Conservation (phyloP, 1,284 basidiomycete genomes). For the Ganoderma lingzhi region DNA sequence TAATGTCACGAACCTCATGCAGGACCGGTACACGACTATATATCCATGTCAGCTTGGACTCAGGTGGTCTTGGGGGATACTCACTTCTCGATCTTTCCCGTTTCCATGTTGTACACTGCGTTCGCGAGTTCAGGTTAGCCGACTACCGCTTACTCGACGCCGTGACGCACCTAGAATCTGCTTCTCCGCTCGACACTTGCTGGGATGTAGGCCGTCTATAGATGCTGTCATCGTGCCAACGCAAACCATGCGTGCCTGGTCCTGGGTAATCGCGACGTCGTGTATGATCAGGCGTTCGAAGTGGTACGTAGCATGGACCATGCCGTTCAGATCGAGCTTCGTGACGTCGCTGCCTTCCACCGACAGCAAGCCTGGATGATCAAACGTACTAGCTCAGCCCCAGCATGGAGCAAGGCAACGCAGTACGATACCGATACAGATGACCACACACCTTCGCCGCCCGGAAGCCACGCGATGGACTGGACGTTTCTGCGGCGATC, state of each 20-base stretch:
- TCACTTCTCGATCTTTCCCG: constrained; percentile 71
- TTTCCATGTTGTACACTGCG: constrained; percentile 76
- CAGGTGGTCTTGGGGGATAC: constrained; percentile 29
- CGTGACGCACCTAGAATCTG: constrained; percentile 70
- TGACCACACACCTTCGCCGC: constrained; percentile 59
- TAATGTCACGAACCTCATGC: constrained; percentile 80
- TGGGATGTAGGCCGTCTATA: constrained; percentile 71
- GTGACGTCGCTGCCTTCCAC: constrained; percentile 61
- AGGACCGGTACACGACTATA: constrained; percentile 82
- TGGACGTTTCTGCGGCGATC: constrained; percentile 68
- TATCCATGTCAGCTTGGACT: constrained; percentile 6
- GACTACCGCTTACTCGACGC: constrained; percentile 10
- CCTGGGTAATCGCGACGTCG: constrained; percentile 78
- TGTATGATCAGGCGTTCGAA: constrained; percentile 74
- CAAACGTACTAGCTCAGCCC: neutral
- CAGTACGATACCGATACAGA: neutral
- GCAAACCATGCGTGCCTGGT: constrained; percentile 69
- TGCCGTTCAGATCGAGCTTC: constrained; percentile 62
- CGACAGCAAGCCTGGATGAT: constrained; percentile 58
- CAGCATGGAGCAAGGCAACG: too few species aligned
- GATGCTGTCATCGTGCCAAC: constrained; percentile 75
- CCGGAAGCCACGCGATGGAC: constrained; percentile 77
- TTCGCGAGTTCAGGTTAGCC: constrained; percentile 4
- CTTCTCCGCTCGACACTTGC: constrained; percentile 78
- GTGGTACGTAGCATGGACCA: constrained; percentile 62